Percentiles rank a stretch among this genome's conserved stretches.
phyloP scores from a whole-genome alignment of 805 yeast species.

The Wickerhamiella lipophila region DNA sequence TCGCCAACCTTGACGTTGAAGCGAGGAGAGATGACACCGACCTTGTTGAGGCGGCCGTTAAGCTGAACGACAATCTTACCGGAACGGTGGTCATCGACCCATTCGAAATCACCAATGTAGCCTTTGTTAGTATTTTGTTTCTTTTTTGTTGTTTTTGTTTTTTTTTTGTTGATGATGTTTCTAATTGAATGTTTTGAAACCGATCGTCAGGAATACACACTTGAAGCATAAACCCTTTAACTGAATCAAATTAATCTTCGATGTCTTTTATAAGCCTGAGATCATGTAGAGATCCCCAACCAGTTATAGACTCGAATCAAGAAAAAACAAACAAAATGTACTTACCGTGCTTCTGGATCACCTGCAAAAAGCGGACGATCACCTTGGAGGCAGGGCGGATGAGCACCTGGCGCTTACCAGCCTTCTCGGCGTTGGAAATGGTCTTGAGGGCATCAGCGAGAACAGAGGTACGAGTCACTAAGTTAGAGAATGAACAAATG shows the following conservation, averaged over 20 bases:
- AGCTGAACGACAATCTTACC: constrained; percentile 94
- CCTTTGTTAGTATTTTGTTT: constrained; percentile 25
- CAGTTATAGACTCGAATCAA: constrained; percentile 84
- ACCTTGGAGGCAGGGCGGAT: constrained; percentile 98
- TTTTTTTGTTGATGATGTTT: no score
- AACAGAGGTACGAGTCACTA: constrained; percentile 97
- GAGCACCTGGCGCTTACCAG: constrained; percentile 97
- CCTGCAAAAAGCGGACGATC: constrained; percentile 90
- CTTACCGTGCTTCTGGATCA: constrained; percentile 93
- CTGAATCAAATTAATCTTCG: constrained; percentile 45
- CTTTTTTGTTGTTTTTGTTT: no score
- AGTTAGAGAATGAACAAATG: constrained; percentile 21
- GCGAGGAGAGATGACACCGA: constrained; percentile 98
- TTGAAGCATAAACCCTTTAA: not conserved
- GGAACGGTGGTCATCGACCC: constrained; percentile 97
- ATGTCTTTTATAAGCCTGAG: constrained; percentile 94
- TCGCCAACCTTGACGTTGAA: constrained; percentile 92
- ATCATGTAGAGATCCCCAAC: constrained; percentile 60
- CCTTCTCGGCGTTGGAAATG: constrained; percentile 97
- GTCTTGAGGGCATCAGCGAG: constrained; percentile 97
- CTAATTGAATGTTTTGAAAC: constrained; percentile 6
- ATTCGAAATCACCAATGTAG: constrained; percentile 97
- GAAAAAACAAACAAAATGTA: constrained; percentile 17
- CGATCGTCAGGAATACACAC: constrained; percentile 3
- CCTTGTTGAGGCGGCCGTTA: constrained; percentile 97